These are phyloP conservation scores for Hymenoscyphus infarciens DNA, from an alignment of 2,329 filamentous ascomycete species.

Conservation along the genomic window DNA sequence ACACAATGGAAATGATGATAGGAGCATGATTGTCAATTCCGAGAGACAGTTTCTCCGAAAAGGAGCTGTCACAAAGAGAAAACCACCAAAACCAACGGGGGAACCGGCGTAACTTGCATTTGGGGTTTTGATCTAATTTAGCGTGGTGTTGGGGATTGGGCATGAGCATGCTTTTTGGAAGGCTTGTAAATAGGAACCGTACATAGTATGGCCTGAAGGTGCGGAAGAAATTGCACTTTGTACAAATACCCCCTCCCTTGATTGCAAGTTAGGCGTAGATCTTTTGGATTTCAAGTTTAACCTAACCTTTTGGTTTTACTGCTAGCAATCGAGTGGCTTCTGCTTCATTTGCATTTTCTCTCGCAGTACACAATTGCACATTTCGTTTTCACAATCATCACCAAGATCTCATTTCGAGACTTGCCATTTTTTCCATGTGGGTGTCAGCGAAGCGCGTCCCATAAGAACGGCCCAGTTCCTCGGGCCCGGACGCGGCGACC, in stretches of 20 bases:
- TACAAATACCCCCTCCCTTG: background rate
- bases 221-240: background rate
- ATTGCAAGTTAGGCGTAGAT: background rate
- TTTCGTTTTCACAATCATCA: too few species aligned
- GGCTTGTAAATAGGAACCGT: background rate
- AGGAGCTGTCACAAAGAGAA: conserved; percentile 26
- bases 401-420: too few species aligned
- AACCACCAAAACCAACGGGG: conserved; percentile 8
- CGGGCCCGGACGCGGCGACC: too few species aligned
- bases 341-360: background rate
- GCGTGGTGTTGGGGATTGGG: conserved; percentile 5
- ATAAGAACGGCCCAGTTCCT: too few species aligned
- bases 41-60: conserved; percentile 51
- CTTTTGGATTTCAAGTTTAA: background rate
- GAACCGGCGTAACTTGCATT: background rate
- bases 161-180: background rate
- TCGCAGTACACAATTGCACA: too few species aligned
- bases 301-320: too few species aligned
- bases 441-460: too few species aligned
- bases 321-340: background rate
- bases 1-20: conserved; percentile 45
- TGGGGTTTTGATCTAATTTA: conserved; percentile 6
- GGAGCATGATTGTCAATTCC: conserved; percentile 63
- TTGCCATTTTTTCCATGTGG: too few species aligned
- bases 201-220: background rate